phyloP scores from a whole-genome alignment of 768 basidiomycete species.

The Ramaria sp. region DNA sequence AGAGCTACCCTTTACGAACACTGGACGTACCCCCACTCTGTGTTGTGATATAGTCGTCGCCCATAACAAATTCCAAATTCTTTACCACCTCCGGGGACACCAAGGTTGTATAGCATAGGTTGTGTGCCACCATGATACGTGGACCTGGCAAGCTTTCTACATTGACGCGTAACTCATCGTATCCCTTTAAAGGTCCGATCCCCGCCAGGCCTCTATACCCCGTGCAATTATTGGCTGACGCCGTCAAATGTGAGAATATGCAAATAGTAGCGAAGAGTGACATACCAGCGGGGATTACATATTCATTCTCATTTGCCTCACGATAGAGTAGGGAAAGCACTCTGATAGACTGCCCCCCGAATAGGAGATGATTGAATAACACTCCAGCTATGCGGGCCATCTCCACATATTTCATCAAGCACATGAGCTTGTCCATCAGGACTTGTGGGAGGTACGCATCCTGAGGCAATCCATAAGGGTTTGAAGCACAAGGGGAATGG shows the following conservation, averaged over 20 bases:
- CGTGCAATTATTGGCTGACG: no score
- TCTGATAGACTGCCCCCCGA: slow-evolving; percentile 39
- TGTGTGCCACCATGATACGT: slow-evolving; percentile 43
- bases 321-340: slow-evolving; percentile 38
- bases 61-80: slow-evolving; percentile 17
- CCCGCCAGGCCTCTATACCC: no score
- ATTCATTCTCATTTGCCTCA: slow-evolving; percentile 32
- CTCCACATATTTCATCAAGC: slow-evolving; percentile 39
- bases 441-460: slow-evolving; percentile 40
- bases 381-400: slow-evolving; percentile 40
- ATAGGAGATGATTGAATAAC: slow-evolving; percentile 29
- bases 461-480: slow-evolving; percentile 17
- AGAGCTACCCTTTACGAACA: slow-evolving; percentile 28
- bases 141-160: slow-evolving; percentile 14
- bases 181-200: no score
- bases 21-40: slow-evolving; percentile 8
- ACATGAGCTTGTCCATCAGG: slow-evolving; percentile 41
- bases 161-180: no score
- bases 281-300: slow-evolving; percentile 28
- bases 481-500: slow-evolving; percentile 12
- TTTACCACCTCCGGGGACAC: slow-evolving; percentile 29
- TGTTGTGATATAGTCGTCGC: no score
- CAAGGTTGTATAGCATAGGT: slow-evolving; percentile 37
- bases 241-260: no score
- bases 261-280: no score